These are phyloP conservation scores for Solanum piurae DNA, from an alignment of 257 asterid genomes.

Conservation along the genomic window DNA sequence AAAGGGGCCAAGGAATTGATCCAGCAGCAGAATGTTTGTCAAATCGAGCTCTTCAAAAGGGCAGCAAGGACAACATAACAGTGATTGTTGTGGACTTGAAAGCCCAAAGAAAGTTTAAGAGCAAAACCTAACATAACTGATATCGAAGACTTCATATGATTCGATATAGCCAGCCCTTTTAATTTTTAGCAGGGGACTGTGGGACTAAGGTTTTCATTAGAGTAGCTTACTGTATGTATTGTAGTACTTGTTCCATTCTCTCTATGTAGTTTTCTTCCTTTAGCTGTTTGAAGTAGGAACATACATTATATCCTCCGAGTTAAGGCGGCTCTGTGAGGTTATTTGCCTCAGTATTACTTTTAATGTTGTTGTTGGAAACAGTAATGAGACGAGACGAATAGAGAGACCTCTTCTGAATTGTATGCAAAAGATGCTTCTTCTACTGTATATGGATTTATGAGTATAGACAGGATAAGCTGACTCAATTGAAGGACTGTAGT, in stretches of 20 bases:
- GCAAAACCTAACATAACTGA: slow-evolving; percentile 21
- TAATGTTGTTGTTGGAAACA: background rate
- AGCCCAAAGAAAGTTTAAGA: slow-evolving; percentile 62
- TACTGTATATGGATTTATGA: background rate
- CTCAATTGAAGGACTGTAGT: background rate
- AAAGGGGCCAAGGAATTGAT: slow-evolving; percentile 73
- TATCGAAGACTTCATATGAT: slow-evolving; percentile 4
- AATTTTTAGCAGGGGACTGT: slow-evolving; percentile 27
- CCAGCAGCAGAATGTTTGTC: slow-evolving; percentile 87
- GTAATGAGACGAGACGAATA: background rate
- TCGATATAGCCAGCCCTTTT: slow-evolving; percentile 12
- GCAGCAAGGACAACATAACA: slow-evolving; percentile 83
- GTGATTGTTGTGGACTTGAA: slow-evolving; percentile 79
- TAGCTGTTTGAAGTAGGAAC: slow-evolving; percentile 27
- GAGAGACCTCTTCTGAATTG: background rate
- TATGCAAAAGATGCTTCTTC: background rate
- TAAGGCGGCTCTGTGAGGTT: slow-evolving; percentile 36
- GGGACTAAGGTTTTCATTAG: slow-evolving; percentile 4
- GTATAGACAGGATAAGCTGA: background rate
- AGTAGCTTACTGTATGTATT: slow-evolving; percentile 1
- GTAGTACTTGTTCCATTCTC: background rate
- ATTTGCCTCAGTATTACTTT: slow-evolving; percentile 1
- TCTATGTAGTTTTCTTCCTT: background rate
- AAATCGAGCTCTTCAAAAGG: slow-evolving; percentile 75
- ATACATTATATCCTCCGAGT: slow-evolving; percentile 15